Percentiles rank a stretch among this genome's conserved stretches.
These are phyloP conservation scores for Hapsidospora chrysogenum DNA, from an alignment of 495 filamentous ascomycete species.

Conservation along the genomic window DNA sequence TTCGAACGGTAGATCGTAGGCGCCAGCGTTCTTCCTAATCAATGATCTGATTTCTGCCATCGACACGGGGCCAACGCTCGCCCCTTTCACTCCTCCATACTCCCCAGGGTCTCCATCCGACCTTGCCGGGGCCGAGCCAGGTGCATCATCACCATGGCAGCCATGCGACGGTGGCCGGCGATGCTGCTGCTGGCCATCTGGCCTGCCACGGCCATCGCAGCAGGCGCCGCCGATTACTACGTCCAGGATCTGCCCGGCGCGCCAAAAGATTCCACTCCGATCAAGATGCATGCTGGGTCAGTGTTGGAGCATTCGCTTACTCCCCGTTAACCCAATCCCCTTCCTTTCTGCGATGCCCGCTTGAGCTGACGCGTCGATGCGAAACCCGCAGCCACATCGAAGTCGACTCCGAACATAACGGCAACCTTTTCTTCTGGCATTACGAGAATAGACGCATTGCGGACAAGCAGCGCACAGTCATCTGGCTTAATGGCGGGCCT, in stretches of 20 bases:
- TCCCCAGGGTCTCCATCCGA: too few relatives aligned
- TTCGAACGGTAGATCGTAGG: too few relatives aligned
- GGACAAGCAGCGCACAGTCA: constrained; percentile 76
- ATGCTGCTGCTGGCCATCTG: constrained; percentile 10
- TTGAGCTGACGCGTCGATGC: constrained; percentile 11
- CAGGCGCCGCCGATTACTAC: constrained; percentile 67
- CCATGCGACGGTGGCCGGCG: constrained; percentile 6
- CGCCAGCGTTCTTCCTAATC: too few relatives aligned
- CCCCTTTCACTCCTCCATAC: too few relatives aligned
- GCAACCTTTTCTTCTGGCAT: constrained; percentile 97
- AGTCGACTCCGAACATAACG: constrained; percentile 64
- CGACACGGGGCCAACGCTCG: too few relatives aligned
- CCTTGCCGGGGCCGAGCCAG: too few relatives aligned
- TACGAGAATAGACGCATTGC: constrained; percentile 91
- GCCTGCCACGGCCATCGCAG: constrained; percentile 15
- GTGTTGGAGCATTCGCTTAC: too few relatives aligned
- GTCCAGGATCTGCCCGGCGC: constrained; percentile 68
- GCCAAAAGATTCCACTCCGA: constrained; percentile 51
- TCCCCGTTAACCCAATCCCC: too few relatives aligned
- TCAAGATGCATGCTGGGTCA: constrained; percentile 98
- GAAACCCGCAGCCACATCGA: constrained; percentile 64
- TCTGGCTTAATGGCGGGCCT: constrained; percentile 95
- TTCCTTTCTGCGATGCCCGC: not conserved
- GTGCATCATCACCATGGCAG: too few relatives aligned
- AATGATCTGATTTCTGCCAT: too few relatives aligned